Evolutionary conservation across 176 grass and related monocot genomes (phyloP), one percentile per base, ranked within the genome.

Genomic region (Oryza glaberrima): DNA sequence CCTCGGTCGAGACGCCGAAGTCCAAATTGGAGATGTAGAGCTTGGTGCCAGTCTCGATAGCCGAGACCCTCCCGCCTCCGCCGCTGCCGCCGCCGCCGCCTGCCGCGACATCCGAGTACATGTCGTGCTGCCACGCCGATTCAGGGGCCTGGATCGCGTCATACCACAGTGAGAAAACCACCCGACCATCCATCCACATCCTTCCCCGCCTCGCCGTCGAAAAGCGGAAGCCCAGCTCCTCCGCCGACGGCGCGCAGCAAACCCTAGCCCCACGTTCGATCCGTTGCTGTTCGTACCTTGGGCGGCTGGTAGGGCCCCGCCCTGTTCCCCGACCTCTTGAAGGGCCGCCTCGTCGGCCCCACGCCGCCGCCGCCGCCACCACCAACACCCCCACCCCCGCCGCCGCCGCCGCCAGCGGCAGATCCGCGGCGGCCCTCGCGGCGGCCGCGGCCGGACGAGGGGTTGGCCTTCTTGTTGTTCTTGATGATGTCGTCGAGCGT

Each of bases 401-500:
- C 77, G 26, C 34, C 35, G 56, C 74, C 82, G 38, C 77, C 87
- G 51, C 17, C 88, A 88, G 60, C 67, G 79, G 75, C 81, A 52
- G 75, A 80, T 86, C 83, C 65, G 69, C 91, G 73, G 84, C 87
- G 72, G 25, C 77, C 38, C 25, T 80, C 68, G 19, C 67, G 83
- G 70, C 79, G 82, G 81, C 73, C 76, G 80, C 67, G 64, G 16
- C 75, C 83, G 36, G 74, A 72, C 2, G 88, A 84, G 47, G 87
- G n/a, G 44, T 87, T 78, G 73, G 78, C 75, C 93, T 96, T 99
- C 96, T 96, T 99, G 97, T 94, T 99, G 82, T 47, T 99, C 88
- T 94, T 99, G 81, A 99, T 99, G 81, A 99, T 92, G 81, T 99
- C 94, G 30, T 99, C 97, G 77, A 99, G 85, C 40, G 90, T 92